Evolutionary conservation across 2,329 filamentous ascomycete genomes (phyloP), one percentile per base, ranked within the genome.

Genomic region (Orbilia javanica): DNA sequence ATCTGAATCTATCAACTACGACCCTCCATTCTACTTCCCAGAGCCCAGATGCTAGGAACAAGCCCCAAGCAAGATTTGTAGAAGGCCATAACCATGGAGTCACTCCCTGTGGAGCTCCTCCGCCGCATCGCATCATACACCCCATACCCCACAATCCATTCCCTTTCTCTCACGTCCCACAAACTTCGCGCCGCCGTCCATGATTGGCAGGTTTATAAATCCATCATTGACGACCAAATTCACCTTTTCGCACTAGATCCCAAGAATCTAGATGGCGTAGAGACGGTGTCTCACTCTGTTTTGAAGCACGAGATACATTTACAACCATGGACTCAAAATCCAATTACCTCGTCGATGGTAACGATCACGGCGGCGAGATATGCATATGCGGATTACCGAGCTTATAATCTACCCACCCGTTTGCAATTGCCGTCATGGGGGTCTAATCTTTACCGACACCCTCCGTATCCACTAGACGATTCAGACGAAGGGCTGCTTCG

Each of bases 161-260:
- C 74, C 20, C 74, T 78, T 10, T 7, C 67, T 4, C 46, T 50
- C 27, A 57, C 62, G 18, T 78, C 74, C 34, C 67, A 53, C 27
- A 71, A 53, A 31, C 15, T 78, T 42, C 74, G 74, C 27, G 42
- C 42, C 27, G 74, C 67, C 0, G 62, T 78, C 7, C 62, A 72
- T 53, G 74, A 78, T 53, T 78, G 74, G 74, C 60, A 52, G 18
- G 74, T 78, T 52, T 72, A 71, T 42, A 62, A 57, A 20, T 36
- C 62, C 22, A 44, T 78, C 13, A 63, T 68, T 18, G 66, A 70
- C 31, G 62, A 77, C 15, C 18, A 50, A 31, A 10, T 57, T 2
- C 57, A 65, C 50, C 7, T 50, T 3, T 31, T 46, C 44, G 34
- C 39, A 1, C 6, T 27, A 4, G 44, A 31, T 25, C 22, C 25